Percentiles rank a stretch among this genome's conserved stretches.
Evolutionary conservation across 2,329 filamentous ascomycete genomes (phyloP).

Genomic region (Lithohypha guttulata): DNA sequence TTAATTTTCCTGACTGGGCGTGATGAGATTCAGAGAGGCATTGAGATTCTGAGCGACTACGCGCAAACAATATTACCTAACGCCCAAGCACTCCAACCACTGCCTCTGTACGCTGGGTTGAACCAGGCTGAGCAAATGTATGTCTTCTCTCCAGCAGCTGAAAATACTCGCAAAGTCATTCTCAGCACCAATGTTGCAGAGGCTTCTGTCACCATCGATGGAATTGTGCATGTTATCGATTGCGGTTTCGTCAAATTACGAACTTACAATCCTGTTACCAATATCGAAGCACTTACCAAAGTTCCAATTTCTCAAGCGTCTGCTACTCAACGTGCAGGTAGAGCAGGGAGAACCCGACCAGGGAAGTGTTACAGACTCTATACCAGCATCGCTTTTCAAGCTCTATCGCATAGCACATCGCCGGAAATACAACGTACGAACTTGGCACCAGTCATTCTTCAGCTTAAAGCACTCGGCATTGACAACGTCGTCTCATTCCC

Average conservation of each 20-base stretch:
- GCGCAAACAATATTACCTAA: constrained; percentile 51
- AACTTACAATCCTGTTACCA: constrained; percentile 70
- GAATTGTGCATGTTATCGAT: constrained; percentile 84
- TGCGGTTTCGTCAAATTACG: constrained; percentile 83
- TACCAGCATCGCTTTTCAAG: constrained; percentile 60
- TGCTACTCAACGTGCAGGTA: constrained; percentile 79
- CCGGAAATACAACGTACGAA: constrained; percentile 92
- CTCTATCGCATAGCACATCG: constrained; percentile 59
- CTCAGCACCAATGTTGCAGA: constrained; percentile 94
- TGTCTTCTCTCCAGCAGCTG: constrained; percentile 74
- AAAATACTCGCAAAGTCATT: constrained; percentile 80
- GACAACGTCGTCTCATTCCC: constrained; percentile 89
- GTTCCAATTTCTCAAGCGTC: constrained; percentile 81
- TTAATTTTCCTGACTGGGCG: constrained; percentile 84
- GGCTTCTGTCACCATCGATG: constrained; percentile 87
- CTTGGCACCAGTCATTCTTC: constrained; percentile 74
- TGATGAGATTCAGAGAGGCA: constrained; percentile 77
- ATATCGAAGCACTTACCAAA: constrained; percentile 77
- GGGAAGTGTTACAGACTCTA: constrained; percentile 94
- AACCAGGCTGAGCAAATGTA: constrained; percentile 89
- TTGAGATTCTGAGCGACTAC: constrained; percentile 69
- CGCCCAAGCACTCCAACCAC: constrained; percentile 50
- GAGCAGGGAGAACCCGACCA: constrained; percentile 76
- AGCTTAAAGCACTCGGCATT: constrained; percentile 88
- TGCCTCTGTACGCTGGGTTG: constrained; percentile 83